Evolutionary conservation across 441 rosid species (phyloP), one percentile per base, ranked within the genome.

Genomic region (Adansonia grandidieri): DNA sequence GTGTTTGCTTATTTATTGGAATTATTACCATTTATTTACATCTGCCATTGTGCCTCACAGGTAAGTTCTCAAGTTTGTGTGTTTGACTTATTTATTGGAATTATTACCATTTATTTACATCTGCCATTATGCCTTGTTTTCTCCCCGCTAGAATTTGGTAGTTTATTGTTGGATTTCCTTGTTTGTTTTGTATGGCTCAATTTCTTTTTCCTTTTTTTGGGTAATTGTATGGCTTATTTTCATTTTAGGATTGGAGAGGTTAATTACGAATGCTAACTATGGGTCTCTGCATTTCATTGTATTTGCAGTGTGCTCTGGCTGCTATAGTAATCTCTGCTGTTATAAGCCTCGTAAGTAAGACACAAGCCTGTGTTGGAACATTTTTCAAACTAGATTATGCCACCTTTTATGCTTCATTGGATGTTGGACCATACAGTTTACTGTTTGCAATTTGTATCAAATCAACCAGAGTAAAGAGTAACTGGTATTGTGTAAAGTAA

Each of bases 321-420:
- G 97, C 99, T 70, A 94, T 96, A 57, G 98, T 96, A 17, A 84
- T 89, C 74, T 89, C 97, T 77, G 99, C 98, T 78, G 98, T 94
- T 57, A 91, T 89, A 84, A 90, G 95, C 81, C 87, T 94, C 93
- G 99, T 94, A 81, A 90, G 97, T 80, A 61, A 47, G 61, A 60
- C 45, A 47, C 9, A 28, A 32, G 51, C 75, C 28, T 56, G 15
- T n/a, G 48, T 4, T 62, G n/a, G 28, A 63, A 45, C 57, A 61
- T 47, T 74, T 22, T 63, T 24, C 48, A 28, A 61, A 37, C 57
- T 62, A 63, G 48, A 48, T 62, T 56, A 32, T 42, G 68, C 13
- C 5, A 8, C 56, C 6, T 74, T 10, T 73, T 15, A 73, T 73
- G 57, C 19, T 69, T 47, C 15, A 44, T 20, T 6, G 57, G 9